Evolutionary conservation across 1,139 yeast species (phyloP).

Genomic region (Zhuliangozyma parablackwelliae): DNA sequence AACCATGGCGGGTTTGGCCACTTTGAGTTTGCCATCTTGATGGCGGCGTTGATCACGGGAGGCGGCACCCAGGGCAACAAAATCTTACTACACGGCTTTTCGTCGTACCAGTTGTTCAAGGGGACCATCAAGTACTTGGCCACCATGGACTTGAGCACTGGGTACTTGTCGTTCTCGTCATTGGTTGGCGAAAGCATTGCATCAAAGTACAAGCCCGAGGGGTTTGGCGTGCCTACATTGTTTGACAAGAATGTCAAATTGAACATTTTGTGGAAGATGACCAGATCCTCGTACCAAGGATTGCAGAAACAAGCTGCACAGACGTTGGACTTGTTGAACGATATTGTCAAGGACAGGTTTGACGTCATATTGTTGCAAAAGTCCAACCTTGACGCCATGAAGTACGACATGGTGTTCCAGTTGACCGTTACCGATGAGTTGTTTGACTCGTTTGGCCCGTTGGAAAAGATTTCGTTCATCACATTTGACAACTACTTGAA

Average conservation of each 20-base stretch:
- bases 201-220: slow-evolving; percentile 52
- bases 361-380: slow-evolving; percentile 75
- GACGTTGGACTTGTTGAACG: slow-evolving; percentile 66
- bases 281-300: slow-evolving; percentile 58
- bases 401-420: slow-evolving; percentile 61
- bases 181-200: slow-evolving; percentile 44
- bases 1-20: slow-evolving; percentile 84
- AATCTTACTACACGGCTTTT: slow-evolving; percentile 78
- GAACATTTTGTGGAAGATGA: slow-evolving; percentile 80
- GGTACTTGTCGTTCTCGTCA: slow-evolving; percentile 65
- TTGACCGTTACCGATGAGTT: slow-evolving; percentile 41
- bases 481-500: slow-evolving; percentile 65
- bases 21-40: slow-evolving; percentile 77
- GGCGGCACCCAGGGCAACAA: slow-evolving; percentile 77
- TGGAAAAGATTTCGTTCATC: slow-evolving; percentile 69
- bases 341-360: slow-evolving; percentile 80
- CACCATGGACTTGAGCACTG: slow-evolving; percentile 62
- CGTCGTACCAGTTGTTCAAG: slow-evolving; percentile 88
- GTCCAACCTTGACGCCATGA: slow-evolving; percentile 51
- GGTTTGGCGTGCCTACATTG: slow-evolving; percentile 69
- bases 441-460: slow-evolving; percentile 54
- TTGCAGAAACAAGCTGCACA: slow-evolving; percentile 65
- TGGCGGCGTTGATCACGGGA: slow-evolving; percentile 80
- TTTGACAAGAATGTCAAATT: slow-evolving; percentile 72
- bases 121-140: slow-evolving; percentile 82